Evolutionary conservation across 2,329 filamentous ascomycete genomes (phyloP).

Genomic region (Leptographium lundbergii): DNA sequence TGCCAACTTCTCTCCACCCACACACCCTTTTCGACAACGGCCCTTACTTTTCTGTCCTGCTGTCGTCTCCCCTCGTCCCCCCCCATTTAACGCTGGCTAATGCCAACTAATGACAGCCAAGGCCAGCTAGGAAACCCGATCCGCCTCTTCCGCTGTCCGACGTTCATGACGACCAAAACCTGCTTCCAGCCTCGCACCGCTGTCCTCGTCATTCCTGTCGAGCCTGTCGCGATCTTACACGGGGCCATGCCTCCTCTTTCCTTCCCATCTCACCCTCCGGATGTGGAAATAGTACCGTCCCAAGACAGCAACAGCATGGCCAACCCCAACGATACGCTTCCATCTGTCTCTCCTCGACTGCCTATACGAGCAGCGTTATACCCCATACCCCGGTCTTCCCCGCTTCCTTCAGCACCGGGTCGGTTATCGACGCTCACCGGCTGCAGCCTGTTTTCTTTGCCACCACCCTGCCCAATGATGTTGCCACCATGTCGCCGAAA

Average conservation of each 20-base stretch:
- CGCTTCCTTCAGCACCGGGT: neutral
- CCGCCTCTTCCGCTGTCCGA: neutral
- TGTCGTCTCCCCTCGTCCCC: no score
- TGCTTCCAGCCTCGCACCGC: neutral
- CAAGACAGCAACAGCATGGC: neutral
- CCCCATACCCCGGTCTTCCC: neutral
- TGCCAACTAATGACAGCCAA: no score
- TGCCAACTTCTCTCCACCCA: no score
- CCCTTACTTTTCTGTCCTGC: no score
- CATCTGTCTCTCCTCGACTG: neutral
- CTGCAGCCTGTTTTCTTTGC: neutral
- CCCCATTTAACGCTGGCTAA: no score
- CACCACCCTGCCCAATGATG: neutral
- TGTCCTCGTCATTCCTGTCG: neutral
- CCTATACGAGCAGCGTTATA: neutral
- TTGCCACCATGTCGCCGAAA: neutral
- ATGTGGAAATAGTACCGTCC: neutral
- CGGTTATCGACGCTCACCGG: neutral
- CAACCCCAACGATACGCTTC: neutral
- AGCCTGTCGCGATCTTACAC: neutral
- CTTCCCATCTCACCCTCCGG: neutral
- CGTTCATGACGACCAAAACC: neutral
- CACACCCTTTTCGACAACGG: no score
- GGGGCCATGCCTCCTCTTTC: neutral
- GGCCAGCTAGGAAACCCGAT: neutral